Evolutionary conservation across 208 protist genomes (phyloP).

Genomic region (Leishmania turanica): DNA sequence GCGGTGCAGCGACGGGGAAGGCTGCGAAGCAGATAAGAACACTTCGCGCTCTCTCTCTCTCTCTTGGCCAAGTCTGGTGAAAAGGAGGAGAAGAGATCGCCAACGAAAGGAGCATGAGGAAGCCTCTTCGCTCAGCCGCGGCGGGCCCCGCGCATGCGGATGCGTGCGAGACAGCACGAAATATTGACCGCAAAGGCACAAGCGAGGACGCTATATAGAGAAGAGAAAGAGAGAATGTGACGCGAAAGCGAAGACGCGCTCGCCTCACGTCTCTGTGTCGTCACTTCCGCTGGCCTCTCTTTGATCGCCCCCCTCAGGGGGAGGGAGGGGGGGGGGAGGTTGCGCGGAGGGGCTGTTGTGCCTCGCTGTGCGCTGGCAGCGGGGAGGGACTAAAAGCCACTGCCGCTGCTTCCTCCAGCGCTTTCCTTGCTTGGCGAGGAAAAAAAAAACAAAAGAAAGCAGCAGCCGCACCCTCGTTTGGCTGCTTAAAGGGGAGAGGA

Average conservation of each 20-base stretch:
- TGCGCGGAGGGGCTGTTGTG: not conserved
- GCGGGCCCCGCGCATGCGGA: not conserved
- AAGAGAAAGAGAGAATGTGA: not conserved
- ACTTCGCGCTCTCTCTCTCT: not conserved
- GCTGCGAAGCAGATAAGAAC: not conserved
- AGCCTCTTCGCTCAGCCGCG: not conserved
- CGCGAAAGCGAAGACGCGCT: not conserved
- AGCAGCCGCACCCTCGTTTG: not conserved
- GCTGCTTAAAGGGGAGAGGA: too few species aligned
- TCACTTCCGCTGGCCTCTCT: not conserved
- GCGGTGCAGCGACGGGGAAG: not conserved
- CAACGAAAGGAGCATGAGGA: not conserved
- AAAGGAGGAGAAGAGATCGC: not conserved
- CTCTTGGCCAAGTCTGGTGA: not conserved
- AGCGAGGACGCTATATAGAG: not conserved
- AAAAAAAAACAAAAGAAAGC: not conserved
- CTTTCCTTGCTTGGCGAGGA: not conserved
- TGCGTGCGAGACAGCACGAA: not conserved
- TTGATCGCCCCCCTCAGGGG: not conserved
- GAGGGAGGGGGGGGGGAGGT: too few species aligned
- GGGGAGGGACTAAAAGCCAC: not conserved
- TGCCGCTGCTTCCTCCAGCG: not conserved
- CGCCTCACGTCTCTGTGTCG: too few species aligned
- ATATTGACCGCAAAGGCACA: not conserved
- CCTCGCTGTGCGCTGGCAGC: not conserved